Conservation (phyloP, 257 asterid genomes). For the Ocimum tenuiflorum region DNA sequence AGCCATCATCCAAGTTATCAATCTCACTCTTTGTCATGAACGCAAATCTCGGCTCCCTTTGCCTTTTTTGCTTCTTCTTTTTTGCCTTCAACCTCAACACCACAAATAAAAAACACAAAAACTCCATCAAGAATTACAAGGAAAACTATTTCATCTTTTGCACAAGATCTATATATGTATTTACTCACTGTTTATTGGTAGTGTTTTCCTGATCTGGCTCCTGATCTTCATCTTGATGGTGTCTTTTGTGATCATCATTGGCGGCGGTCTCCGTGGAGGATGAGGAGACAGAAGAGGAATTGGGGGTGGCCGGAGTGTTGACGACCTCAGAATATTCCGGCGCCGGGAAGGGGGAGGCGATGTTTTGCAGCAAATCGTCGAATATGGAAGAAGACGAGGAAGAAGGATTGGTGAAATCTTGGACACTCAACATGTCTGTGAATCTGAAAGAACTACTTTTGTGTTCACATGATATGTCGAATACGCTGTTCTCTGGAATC, state of each 20-base stretch:
- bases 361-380: slow-evolving; percentile 31
- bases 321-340: slow-evolving; percentile 42
- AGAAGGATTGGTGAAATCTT: slow-evolving; percentile 29
- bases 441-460: slow-evolving; percentile 22
- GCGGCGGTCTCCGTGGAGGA: slow-evolving; percentile 53
- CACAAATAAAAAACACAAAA: not conserved
- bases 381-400: slow-evolving; percentile 27
- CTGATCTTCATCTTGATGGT: slow-evolving; percentile 15
- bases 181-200: slow-evolving; percentile 37
- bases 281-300: slow-evolving; percentile 41
- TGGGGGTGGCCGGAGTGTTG: slow-evolving; percentile 35
- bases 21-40: slow-evolving; percentile 90
- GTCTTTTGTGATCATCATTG: slow-evolving; percentile 27
- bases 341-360: slow-evolving; percentile 3
- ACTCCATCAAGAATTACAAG: not conserved
- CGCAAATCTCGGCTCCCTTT: slow-evolving; percentile 80
- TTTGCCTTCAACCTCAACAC: slow-evolving; percentile 50
- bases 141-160: no score
- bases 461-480: slow-evolving; percentile 11
- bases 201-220: slow-evolving; percentile 39
- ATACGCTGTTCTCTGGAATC: slow-evolving; percentile 15
- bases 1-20: slow-evolving; percentile 92
- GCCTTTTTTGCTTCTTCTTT: slow-evolving; percentile 67
- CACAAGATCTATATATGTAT: no score
- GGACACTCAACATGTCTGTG: slow-evolving; percentile 27